Evolutionary conservation across 2,329 filamentous ascomycete genomes (phyloP).

Genomic region (Trematosphaeria pertusa): DNA sequence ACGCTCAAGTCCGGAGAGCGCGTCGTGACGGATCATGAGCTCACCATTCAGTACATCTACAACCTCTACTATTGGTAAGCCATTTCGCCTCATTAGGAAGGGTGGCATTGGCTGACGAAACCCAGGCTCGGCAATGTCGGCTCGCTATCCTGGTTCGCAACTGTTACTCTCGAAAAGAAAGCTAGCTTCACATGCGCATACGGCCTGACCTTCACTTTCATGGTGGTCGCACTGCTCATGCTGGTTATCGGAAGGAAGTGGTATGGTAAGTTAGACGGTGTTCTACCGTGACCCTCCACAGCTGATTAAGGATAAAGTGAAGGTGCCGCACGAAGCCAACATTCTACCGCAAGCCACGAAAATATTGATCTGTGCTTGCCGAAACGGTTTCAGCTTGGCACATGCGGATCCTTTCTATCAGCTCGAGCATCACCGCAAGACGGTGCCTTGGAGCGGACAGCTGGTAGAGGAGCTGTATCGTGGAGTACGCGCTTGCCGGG

Average conservation of each 20-base stretch:
- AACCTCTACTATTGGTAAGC: conserved; percentile 49
- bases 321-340: conserved; percentile 29
- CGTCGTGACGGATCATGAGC: conserved; percentile 42
- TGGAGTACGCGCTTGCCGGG: conserved; percentile 41
- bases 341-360: conserved; percentile 31
- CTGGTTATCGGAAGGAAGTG: conserved; percentile 48
- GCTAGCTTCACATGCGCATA: conserved; percentile 72
- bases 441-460: conserved; percentile 33
- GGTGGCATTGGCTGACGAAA: too few relatives aligned
- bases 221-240: conserved; percentile 66
- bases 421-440: conserved; percentile 22
- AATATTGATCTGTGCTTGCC: conserved; percentile 34
- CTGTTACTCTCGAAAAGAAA: conserved; percentile 71
- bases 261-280: conserved; percentile 18
- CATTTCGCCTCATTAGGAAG: too few relatives aligned
- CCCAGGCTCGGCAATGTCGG: conserved; percentile 63
- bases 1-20: conserved; percentile 36
- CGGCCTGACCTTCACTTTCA: conserved; percentile 67
- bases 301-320: conserved; percentile 12
- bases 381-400: conserved; percentile 35
- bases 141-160: conserved; percentile 68
- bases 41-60: conserved; percentile 50
- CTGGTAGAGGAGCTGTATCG: conserved; percentile 38
- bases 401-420: conserved; percentile 36
- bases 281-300: neutral